Evolutionary conservation across 306 rosid species (phyloP).

Genomic region (Acacia confusa): DNA sequence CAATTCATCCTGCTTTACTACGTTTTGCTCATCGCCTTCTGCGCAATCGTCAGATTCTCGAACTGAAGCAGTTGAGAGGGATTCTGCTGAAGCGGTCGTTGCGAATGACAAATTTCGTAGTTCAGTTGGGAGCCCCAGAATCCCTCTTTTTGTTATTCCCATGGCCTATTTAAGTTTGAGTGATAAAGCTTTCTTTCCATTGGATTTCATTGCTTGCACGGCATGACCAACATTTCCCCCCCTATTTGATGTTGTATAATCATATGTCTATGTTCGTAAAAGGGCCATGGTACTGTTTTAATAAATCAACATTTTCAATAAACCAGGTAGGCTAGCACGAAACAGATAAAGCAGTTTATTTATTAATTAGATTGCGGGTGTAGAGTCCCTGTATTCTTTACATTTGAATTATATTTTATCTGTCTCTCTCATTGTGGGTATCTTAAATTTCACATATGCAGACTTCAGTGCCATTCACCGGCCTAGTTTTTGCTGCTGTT

Average conservation of each 20-base stretch:
- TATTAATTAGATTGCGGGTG: neutral
- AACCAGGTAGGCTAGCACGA: neutral
- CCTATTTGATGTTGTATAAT: neutral
- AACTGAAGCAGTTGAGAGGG: slow-evolving; percentile 28
- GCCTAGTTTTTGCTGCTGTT: slow-evolving; percentile 83
- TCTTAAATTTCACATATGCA: slow-evolving; percentile 42
- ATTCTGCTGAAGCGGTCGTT: slow-evolving; percentile 19
- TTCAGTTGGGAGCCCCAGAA: slow-evolving; percentile 45
- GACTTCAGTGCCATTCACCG: slow-evolving; percentile 85
- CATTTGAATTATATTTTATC: neutral
- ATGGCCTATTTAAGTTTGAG: slow-evolving; percentile 50
- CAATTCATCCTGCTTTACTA: slow-evolving; percentile 33
- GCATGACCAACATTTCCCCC: slow-evolving; percentile 37
- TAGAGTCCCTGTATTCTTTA: neutral
- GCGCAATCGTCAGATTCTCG: slow-evolving; percentile 16
- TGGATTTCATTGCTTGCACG: slow-evolving; percentile 76
- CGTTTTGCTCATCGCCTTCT: slow-evolving; percentile 36
- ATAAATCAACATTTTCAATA: neutral
- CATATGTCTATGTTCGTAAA: neutral
- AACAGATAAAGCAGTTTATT: neutral
- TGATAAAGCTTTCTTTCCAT: slow-evolving; percentile 79
- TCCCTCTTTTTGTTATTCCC: slow-evolving; percentile 30
- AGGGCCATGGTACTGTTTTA: neutral
- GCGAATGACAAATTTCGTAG: slow-evolving; percentile 33
- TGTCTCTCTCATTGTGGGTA: slow-evolving; percentile 16